Evolutionary conservation across 371 early-diverging fungal genomes (phyloP).

Genomic region (Thermomucor indicae-seudaticae): DNA sequence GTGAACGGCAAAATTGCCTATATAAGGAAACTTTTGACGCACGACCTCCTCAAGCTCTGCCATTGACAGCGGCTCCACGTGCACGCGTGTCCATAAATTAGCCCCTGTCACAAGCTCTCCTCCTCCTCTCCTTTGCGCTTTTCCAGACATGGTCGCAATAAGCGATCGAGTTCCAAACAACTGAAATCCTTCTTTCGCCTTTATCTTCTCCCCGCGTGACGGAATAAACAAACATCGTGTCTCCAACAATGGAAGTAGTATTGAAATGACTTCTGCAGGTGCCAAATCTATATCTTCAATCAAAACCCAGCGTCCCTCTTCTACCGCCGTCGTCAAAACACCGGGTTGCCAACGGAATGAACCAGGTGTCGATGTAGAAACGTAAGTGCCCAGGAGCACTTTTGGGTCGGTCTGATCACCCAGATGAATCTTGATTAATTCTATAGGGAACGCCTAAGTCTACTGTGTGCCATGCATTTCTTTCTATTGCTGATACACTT

Average conservation of each 20-base stretch:
- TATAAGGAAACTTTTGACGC: conserved; percentile 51
- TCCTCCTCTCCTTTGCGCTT: conserved; percentile 43
- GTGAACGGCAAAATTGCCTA: conserved; percentile 44
- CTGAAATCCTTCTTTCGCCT: conserved; percentile 90
- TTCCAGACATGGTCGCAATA: conserved; percentile 46
- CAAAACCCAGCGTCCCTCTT: conserved; percentile 96
- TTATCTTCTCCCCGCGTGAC: conserved; percentile 89
- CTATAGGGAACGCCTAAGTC: conserved; percentile 17
- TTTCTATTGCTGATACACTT: conserved; percentile 2
- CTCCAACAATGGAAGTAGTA: conserved; percentile 94
- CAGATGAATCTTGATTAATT: conserved; percentile 94
- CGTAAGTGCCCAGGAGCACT: conserved; percentile 96
- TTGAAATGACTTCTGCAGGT: conserved; percentile 95
- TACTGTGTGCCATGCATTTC: not conserved
- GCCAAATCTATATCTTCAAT: conserved; percentile 99
- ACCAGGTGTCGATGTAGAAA: conserved; percentile 90
- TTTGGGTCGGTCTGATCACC: conserved; percentile 99
- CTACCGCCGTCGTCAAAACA: conserved; percentile 92
- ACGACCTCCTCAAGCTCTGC: conserved; percentile 68
- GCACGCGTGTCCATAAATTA: conserved; percentile 79
- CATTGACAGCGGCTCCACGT: conserved; percentile 59
- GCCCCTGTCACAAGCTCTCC: conserved; percentile 61
- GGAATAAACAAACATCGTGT: conserved; percentile 91
- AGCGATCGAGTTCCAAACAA: conserved; percentile 92
- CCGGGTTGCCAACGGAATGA: conserved; percentile 97